phyloP scores from a whole-genome alignment of 352 stramenopile species.

The Phytopythium cucurbitacearum region DNA sequence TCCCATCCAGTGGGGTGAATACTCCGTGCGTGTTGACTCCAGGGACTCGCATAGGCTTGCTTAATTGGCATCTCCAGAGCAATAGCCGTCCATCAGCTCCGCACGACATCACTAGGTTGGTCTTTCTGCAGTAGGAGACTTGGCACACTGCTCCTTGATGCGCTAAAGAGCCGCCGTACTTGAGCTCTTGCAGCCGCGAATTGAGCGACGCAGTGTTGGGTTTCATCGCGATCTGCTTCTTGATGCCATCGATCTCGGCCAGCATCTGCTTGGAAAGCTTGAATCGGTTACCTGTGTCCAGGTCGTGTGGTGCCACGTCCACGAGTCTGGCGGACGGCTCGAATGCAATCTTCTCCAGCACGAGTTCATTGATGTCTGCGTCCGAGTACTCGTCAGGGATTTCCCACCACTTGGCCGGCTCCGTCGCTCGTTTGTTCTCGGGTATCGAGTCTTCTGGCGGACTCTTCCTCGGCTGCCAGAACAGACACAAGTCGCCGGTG shows the following conservation, averaged over 20 bases:
- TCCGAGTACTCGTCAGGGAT: conserved; percentile 63
- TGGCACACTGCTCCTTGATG: conserved; percentile 43
- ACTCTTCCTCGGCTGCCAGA: conserved; percentile 49
- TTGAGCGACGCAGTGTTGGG: conserved; percentile 41
- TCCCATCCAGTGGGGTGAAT: conserved; percentile 44
- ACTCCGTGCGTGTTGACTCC: conserved; percentile 54
- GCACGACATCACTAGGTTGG: conserved; percentile 47
- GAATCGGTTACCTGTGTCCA: conserved; percentile 61
- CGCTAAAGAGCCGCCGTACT: conserved; percentile 45
- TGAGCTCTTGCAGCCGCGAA: conserved; percentile 36
- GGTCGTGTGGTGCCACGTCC: conserved; percentile 56
- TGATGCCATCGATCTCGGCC: conserved; percentile 47
- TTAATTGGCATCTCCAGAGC: conserved; percentile 55
- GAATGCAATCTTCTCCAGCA: conserved; percentile 55
- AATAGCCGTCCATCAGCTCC: conserved; percentile 43
- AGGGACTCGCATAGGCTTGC: conserved; percentile 42
- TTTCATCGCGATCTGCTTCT: conserved; percentile 39
- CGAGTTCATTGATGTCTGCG: conserved; percentile 55
- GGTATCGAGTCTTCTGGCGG: conserved; percentile 27
- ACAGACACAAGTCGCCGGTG: conserved; percentile 65
- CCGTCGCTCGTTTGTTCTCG: conserved; percentile 23
- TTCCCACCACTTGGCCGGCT: conserved; percentile 73
- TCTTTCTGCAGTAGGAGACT: conserved; percentile 50
- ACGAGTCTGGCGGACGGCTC: conserved; percentile 55
- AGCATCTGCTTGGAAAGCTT: conserved; percentile 53